phyloP scores from a whole-genome alignment of 1,284 basidiomycete genomes.

The Ceratobasidium sp. region DNA sequence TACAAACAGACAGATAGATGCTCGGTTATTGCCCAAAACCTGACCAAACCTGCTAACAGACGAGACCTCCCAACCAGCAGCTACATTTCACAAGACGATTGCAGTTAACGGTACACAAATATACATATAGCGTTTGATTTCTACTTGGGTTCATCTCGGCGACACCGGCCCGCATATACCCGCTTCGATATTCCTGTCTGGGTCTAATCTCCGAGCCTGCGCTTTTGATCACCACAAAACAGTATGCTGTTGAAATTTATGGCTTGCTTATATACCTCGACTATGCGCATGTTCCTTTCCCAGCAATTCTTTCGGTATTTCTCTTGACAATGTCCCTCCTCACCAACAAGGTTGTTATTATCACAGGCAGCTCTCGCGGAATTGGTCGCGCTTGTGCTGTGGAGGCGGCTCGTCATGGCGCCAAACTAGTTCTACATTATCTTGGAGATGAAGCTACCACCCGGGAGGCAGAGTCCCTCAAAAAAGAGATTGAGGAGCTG shows the following conservation, averaged over 20 bases:
- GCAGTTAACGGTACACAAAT: too few relatives aligned
- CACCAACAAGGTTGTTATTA: constrained; percentile 73
- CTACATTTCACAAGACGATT: too few relatives aligned
- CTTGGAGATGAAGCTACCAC: constrained; percentile 72
- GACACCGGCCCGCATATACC: constrained; percentile 26
- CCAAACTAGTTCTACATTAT: constrained; percentile 78
- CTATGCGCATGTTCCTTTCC: constrained; percentile 44
- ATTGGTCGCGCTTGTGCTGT: constrained; percentile 82
- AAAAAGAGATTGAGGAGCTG: constrained; percentile 62
- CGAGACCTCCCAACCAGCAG: too few relatives aligned
- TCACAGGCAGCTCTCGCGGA: constrained; percentile 84
- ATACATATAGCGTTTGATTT: too few relatives aligned
- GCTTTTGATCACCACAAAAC: constrained; percentile 9
- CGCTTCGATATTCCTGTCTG: constrained; percentile 33
- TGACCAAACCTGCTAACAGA: too few relatives aligned
- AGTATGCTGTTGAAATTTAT: neutral
- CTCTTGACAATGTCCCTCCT: constrained; percentile 64
- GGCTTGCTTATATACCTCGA: neutral
- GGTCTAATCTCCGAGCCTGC: constrained; percentile 32
- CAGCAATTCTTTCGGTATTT: too few relatives aligned
- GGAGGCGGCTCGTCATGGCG: constrained; percentile 74
- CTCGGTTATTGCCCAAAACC: too few relatives aligned
- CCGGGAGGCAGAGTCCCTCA: constrained; percentile 64
- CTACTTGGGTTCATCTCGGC: neutral
- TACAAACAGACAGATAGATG: too few relatives aligned